Base-by-base conservation (phyloP, 371 early-diverging fungal species). In the Blakeslea trispora region DNA sequence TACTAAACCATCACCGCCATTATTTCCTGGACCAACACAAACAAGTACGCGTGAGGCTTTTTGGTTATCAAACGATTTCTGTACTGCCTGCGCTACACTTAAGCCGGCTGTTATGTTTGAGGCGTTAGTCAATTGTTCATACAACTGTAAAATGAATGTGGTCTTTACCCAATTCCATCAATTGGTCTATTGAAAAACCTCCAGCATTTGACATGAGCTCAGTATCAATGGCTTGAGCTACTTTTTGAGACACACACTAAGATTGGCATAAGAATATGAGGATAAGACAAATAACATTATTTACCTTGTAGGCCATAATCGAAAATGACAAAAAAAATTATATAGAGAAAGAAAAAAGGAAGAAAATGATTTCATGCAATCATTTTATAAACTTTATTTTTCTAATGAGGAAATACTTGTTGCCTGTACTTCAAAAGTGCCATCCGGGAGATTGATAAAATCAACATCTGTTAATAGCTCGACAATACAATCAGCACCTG, bases 1-100 rank as follows among this genome's bases (percentile, higher is more conserved):
- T 11, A 97, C 98, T 9, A 54, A 67, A 77, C 88, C 98, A 71
- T 97, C 98, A 21, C 96, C 96, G n/a, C 97, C 97, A 67, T 97
- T 97, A 67, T 96, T 96, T 18, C 77, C 97, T 22, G 92, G 92
- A 0, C 92, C 92, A 41, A 87, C 86, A 62, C 90, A 91, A 9
- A 94, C 83, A 1, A 91, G 71, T 1, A 93, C 79, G 14, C 76
- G 79, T 5, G 83, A 63, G 34, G 74, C 69, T 22, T 65, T 71
- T 2, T 78, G 69, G 5, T 50, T 62, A 39, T 75, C 72, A 61
- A 86, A 94, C 18, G 81, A 85, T 34, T 86, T 83, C 22, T 87
- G 78, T n/a, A 94, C 82, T 15, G 91, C 88, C 60, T 93, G 89
- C 7, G 97, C 94, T 3, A 93, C 93, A 66, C 91, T 90, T 10